phyloP scores from a whole-genome alignment of 164 flowering plant genomes.

The Aristolochia californica region DNA sequence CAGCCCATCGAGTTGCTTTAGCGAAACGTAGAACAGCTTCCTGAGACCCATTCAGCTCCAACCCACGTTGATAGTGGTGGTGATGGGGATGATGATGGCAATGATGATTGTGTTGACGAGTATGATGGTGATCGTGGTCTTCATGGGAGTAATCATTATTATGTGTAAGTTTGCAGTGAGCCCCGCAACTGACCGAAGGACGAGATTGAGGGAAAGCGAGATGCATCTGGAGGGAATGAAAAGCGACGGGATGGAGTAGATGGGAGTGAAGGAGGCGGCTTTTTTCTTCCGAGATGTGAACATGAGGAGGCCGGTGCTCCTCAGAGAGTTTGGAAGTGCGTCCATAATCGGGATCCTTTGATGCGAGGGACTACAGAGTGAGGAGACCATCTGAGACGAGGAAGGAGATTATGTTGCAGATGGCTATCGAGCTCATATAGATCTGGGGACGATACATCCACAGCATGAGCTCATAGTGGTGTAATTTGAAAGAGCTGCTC shows the following conservation, averaged over 20 bases:
- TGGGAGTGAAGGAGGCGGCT: background rate
- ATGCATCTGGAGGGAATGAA: background rate
- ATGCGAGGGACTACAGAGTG: too few species aligned
- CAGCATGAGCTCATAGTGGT: slow-evolving; percentile 5
- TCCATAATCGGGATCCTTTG: background rate
- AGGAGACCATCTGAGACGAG: too few species aligned
- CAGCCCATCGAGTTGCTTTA: slow-evolving; percentile 45
- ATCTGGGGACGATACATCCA: background rate
- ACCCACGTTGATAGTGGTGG: slow-evolving; percentile 24
- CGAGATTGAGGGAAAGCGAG: too few species aligned
- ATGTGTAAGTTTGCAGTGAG: too few species aligned
- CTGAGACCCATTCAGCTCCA: slow-evolving; percentile 40
- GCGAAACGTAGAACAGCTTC: slow-evolving; percentile 47
- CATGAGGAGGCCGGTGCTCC: slow-evolving; percentile 6
- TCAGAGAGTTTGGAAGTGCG: slow-evolving; percentile 2
- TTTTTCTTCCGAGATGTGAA: background rate
- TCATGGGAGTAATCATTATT: slow-evolving; percentile 14
- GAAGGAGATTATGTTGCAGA: background rate
- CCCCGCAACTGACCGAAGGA: background rate
- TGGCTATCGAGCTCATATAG: background rate
- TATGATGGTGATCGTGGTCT: slow-evolving; percentile 7
- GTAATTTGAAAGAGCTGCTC: too few species aligned
- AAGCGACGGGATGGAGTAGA: slow-evolving; percentile 3
- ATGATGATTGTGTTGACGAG: slow-evolving; percentile 16
- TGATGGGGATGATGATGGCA: slow-evolving; percentile 23